Percentiles rank a stretch among this genome's conserved stretches.
Evolutionary conservation across 192 early-diverging fungal species (phyloP).

Genomic region (Coemansia sp.): DNA sequence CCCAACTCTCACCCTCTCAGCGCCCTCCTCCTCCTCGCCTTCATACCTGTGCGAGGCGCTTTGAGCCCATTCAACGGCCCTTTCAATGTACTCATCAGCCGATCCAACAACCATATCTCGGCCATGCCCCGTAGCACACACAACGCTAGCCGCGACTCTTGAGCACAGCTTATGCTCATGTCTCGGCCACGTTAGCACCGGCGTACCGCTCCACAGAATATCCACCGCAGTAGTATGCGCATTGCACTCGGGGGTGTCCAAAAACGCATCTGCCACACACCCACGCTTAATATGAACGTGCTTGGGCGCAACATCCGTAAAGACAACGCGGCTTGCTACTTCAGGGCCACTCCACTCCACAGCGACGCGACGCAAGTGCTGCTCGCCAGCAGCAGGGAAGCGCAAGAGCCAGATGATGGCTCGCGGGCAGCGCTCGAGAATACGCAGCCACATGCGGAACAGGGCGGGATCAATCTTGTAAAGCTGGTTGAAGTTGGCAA

Average conservation of each 20-base stretch:
- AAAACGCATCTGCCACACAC: slow-evolving; percentile 86
- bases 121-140: slow-evolving; percentile 75
- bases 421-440: slow-evolving; percentile 78
- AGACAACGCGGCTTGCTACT: slow-evolving; percentile 79
- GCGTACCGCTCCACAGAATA: slow-evolving; percentile 93
- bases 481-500: slow-evolving; percentile 96
- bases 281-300: slow-evolving; percentile 91
- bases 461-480: slow-evolving; percentile 94
- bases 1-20: slow-evolving; percentile 36
- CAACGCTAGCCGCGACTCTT: slow-evolving; percentile 86
- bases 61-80: slow-evolving; percentile 64
- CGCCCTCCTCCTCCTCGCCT: not conserved
- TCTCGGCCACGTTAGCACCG: slow-evolving; percentile 86
- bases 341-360: slow-evolving; percentile 71
- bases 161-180: slow-evolving; percentile 90
- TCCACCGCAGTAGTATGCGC: slow-evolving; percentile 95
- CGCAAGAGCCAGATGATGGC: slow-evolving; percentile 88
- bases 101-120: slow-evolving; percentile 66
- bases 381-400: slow-evolving; percentile 86
- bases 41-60: slow-evolving; percentile 31
- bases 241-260: slow-evolving; percentile 97
- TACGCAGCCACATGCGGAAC: slow-evolving; percentile 83
- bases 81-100: slow-evolving; percentile 67
- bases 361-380: slow-evolving; percentile 71
- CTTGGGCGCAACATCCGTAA: slow-evolving; percentile 84